Evolutionary conservation across 805 yeast genomes (phyloP).

Genomic region (Saturnispora diversa): DNA sequence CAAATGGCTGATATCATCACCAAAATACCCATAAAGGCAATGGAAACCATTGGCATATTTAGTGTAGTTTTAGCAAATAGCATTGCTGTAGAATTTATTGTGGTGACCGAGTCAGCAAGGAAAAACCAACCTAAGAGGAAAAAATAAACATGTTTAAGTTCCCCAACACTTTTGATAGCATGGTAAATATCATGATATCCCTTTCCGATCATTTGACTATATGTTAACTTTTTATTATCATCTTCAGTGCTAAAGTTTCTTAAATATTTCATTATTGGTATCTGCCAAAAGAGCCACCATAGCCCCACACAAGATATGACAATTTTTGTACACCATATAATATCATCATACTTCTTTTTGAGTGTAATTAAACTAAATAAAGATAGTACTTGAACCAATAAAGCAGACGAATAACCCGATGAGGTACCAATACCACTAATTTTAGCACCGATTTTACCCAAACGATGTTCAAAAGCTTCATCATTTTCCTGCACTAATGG

Average conservation of each 20-base stretch:
- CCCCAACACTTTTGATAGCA: conserved; percentile 52
- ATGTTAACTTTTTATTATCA: not conserved
- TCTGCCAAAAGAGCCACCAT: conserved; percentile 72
- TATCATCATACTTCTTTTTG: conserved; percentile 13
- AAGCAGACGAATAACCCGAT: conserved; percentile 60
- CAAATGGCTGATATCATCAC: conserved; percentile 59
- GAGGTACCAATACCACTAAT: conserved; percentile 68
- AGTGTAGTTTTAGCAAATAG: conserved; percentile 66
- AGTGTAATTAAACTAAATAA: conserved; percentile 34
- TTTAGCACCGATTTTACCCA: conserved; percentile 38
- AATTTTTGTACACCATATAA: conserved; percentile 40
- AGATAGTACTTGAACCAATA: conserved; percentile 56
- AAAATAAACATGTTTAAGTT: conserved; percentile 55
- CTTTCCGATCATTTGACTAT: conserved; percentile 16
- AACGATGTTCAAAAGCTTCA: conserved; percentile 5
- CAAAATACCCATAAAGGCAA: conserved; percentile 57
- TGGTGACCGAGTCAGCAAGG: conserved; percentile 65
- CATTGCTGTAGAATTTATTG: conserved; percentile 73
- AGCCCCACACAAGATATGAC: conserved; percentile 59
- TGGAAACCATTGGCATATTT: conserved; percentile 56
- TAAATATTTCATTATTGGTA: conserved; percentile 48
- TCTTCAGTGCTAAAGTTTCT: conserved; percentile 12
- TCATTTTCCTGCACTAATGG: not conserved
- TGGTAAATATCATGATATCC: conserved; percentile 56
- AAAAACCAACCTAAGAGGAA: conserved; percentile 71